Base-by-base conservation (phyloP, 768 basidiomycete species). In the Amanita inopinata region DNA sequence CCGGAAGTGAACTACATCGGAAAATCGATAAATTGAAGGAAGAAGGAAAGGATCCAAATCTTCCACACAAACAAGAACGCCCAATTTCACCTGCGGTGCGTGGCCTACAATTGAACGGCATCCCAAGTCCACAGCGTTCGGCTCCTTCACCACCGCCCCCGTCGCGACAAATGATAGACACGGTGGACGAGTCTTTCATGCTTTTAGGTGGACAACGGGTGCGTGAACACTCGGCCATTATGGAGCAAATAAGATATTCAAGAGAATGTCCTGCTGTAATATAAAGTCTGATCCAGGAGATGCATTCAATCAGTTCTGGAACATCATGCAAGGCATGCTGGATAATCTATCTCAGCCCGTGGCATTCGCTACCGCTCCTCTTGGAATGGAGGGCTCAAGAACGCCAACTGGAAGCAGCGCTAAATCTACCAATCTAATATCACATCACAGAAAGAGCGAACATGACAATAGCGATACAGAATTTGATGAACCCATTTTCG, bases 301-400 rank as follows among this genome's bases (percentile, higher is more conserved):
- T 53, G 80, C 85, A 3, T 91, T 91, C 65, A 87, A 88, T 54
- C 75, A 86, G 51, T 91, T 90, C 54, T 91, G 88, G 88, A 78
- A 74, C 51, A 83, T 84, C 37, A 82, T 89, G 67, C 85, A 90
- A 59, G 84, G 80, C 30, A 81, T 88, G 76, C 60, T 90, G 34
- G 85, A 90, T 52, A 83, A 87, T 52, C 69, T 91, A n/a, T 82
- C 84, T 3, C 84, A 87, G 52, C 82, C 83, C 3, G 78, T 85
- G 6, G 88, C 88, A 11, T 91, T 91, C 54, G 77, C 87, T 3
- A 87, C 83, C 5, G 79, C 80, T 10, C 86, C 89, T 11, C 69
- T 90, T 15, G 74, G 73, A 32, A 61, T 65, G 33, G 59, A 62
- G 6, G 69, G 69, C 37, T 46, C 57, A 5, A 30, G 48, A 22